phyloP scores from a whole-genome alignment of 345 rosid species.

The Trapa incisa region DNA sequence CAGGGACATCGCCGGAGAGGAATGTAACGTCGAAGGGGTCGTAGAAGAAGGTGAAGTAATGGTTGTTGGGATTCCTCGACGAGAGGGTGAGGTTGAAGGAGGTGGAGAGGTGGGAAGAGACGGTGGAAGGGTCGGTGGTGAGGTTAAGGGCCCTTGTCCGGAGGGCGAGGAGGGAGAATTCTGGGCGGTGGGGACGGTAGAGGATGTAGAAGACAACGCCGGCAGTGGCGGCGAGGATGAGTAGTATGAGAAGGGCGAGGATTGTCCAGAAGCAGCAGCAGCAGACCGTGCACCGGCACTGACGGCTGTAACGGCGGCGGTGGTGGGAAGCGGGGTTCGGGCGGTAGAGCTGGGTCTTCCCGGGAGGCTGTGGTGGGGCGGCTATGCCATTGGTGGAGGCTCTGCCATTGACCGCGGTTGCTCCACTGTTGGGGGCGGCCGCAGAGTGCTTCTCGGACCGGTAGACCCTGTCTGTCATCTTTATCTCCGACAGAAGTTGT shows the following conservation, averaged over 20 bases:
- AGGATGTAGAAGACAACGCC: constrained; percentile 65
- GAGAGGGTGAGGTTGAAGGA: constrained; percentile 69
- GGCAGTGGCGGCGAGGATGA: constrained; percentile 51
- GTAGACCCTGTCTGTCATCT: constrained; percentile 61
- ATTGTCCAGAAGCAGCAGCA: constrained; percentile 83
- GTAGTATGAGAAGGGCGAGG: constrained; percentile 41
- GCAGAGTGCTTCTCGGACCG: constrained; percentile 42
- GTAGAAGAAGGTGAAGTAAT: constrained; percentile 46
- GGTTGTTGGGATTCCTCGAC: constrained; percentile 67
- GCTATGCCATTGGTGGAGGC: constrained; percentile 17
- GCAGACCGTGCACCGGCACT: constrained; percentile 60
- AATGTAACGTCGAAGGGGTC: constrained; percentile 42
- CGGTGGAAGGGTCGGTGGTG: constrained; percentile 42
- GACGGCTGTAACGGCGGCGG: constrained; percentile 22
- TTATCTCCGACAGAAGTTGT: background rate
- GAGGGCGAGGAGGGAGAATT: constrained; percentile 52
- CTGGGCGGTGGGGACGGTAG: constrained; percentile 69
- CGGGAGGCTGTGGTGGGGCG: constrained; percentile 14
- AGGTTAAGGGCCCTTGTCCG: constrained; percentile 67
- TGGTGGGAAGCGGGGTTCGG: constrained; percentile 29
- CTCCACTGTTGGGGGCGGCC: background rate
- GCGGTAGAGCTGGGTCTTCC: constrained; percentile 32
- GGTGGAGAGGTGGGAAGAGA: constrained; percentile 50
- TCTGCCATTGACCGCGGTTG: constrained; percentile 14
- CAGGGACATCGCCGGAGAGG: constrained; percentile 24